Percentiles rank a stretch among this genome's conserved stretches.
Conservation (phyloP, 331 rosid species). For the Saraca asoca region DNA sequence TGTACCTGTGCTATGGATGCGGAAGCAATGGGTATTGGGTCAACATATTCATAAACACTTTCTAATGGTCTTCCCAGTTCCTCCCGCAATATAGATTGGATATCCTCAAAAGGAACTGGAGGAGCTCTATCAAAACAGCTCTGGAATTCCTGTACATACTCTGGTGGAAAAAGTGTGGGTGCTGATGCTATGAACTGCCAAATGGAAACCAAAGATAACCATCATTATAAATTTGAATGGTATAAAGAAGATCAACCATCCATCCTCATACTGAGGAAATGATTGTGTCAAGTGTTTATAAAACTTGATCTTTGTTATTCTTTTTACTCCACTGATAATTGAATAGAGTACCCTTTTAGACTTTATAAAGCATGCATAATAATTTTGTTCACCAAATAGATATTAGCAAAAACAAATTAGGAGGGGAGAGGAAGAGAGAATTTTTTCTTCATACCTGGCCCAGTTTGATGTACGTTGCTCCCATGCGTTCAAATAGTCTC, state of each 20-base stretch:
- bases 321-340: conserved; percentile 4
- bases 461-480: conserved; percentile 90
- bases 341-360: conserved; percentile 12
- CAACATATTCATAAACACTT: conserved; percentile 78
- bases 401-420: conserved; percentile 14
- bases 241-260: conserved; percentile 17
- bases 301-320: conserved; percentile 2
- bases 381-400: not conserved
- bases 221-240: conserved; percentile 21
- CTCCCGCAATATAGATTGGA: conserved; percentile 66
- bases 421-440: conserved; percentile 22
- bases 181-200: conserved; percentile 89
- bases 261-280: not conserved
- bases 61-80: conserved; percentile 86
- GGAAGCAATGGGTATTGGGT: conserved; percentile 86
- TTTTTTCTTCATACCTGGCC: conserved; percentile 70
- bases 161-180: conserved; percentile 87
- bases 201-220: conserved; percentile 41
- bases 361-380: not conserved
- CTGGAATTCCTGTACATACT: conserved; percentile 92
- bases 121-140: conserved; percentile 95
- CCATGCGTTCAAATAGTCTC: conserved; percentile 89
- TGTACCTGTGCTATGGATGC: conserved; percentile 95
- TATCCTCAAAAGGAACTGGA: conserved; percentile 72
- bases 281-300: conserved; percentile 22